Percentiles rank a stretch among this genome's conserved stretches.
Conservation (phyloP, 805 yeast genomes). For the Suhomyces emberorum region DNA sequence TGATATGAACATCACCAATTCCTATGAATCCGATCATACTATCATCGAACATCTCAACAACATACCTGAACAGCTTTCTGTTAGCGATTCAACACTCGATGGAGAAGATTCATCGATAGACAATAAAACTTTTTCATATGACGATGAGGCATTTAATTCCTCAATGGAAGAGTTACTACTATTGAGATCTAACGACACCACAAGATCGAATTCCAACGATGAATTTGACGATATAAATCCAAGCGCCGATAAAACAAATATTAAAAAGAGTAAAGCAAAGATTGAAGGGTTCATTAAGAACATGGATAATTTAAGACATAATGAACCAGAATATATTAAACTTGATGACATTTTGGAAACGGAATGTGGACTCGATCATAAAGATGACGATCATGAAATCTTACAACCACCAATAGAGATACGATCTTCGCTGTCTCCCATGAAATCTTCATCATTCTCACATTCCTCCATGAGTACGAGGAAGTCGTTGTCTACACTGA, state of each 20-base stretch:
- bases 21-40: conserved; percentile 7
- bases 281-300: conserved; percentile 20
- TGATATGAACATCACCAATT: background rate
- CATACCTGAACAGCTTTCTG: conserved; percentile 5
- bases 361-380: conserved; percentile 7
- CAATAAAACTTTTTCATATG: conserved; percentile 12
- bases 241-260: conserved; percentile 2
- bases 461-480: conserved; percentile 16
- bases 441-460: conserved; percentile 11
- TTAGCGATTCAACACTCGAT: conserved; percentile 16
- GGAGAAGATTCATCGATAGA: background rate
- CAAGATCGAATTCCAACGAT: conserved; percentile 1
- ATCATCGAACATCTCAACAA: conserved; percentile 2
- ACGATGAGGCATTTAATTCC: conserved; percentile 14
- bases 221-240: conserved; percentile 2
- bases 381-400: background rate
- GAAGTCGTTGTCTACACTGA: conserved; percentile 14
- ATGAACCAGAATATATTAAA: conserved; percentile 16
- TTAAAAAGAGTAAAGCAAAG: conserved; percentile 4
- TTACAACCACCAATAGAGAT: background rate
- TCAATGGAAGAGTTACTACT: conserved; percentile 15
- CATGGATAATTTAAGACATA: conserved; percentile 28
- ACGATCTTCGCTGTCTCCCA: background rate
- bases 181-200: conserved; percentile 3
- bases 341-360: conserved; percentile 9